Conservation (phyloP, 2,329 filamentous ascomycete genomes). For the Aspergillus ustus region DNA sequence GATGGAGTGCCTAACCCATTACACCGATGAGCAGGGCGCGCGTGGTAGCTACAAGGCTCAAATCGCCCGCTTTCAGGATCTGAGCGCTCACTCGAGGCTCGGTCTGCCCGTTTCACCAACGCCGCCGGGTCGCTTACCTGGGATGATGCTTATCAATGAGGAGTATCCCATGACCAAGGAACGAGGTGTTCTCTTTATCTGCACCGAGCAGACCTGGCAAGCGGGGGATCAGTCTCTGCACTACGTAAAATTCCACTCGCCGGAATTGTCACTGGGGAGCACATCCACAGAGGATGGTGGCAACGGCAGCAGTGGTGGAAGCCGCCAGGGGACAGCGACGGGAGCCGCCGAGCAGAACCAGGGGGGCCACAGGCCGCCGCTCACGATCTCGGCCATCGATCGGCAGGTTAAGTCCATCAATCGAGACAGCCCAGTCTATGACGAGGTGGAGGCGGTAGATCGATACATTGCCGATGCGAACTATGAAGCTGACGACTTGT, state of each 20-base stretch:
- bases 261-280: neutral
- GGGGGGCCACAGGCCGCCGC: no score
- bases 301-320: no score
- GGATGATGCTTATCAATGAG: neutral
- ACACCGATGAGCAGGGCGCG: neutral
- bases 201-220: neutral
- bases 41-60: neutral
- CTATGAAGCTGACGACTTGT: no score
- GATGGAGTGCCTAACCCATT: neutral
- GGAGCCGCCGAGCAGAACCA: no score
- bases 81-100: neutral
- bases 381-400: no score
- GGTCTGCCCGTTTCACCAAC: neutral
- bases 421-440: no score
- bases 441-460: no score
- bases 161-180: neutral
- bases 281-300: no score
- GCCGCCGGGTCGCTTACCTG: neutral
- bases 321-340: no score
- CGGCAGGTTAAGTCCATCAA: no score
- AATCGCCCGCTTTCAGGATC: neutral
- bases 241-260: neutral
- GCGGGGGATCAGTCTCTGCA: neutral
- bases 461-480: no score
- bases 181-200: neutral